Evolutionary conservation across 148 eudicot species (phyloP).

Genomic region (Simmondsia chinensis): DNA sequence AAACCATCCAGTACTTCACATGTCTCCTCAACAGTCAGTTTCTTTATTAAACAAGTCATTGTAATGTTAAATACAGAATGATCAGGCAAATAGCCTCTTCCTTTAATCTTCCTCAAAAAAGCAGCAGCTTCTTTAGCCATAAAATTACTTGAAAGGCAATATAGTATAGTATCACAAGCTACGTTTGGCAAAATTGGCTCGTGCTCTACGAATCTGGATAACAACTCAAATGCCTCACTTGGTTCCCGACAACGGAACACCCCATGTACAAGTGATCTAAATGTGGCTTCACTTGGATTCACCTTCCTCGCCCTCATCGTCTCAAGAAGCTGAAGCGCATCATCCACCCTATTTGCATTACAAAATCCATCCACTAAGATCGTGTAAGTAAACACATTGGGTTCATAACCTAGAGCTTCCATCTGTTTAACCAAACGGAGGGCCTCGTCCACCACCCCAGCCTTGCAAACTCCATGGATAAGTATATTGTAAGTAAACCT

Average conservation of each 20-base stretch:
- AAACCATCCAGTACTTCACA: constrained; percentile 53
- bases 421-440: constrained; percentile 77
- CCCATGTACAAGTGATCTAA: constrained; percentile 84
- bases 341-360: constrained; percentile 67
- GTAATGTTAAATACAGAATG: constrained; percentile 46
- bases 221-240: constrained; percentile 40
- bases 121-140: constrained; percentile 49
- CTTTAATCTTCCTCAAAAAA: constrained; percentile 34
- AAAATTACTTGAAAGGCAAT: constrained; percentile 44
- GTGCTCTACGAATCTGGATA: constrained; percentile 46
- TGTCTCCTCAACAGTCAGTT: constrained; percentile 45
- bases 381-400: constrained; percentile 86
- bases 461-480: constrained; percentile 94
- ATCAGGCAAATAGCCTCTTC: constrained; percentile 67
- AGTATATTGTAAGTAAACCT: constrained; percentile 87
- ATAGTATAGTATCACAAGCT: constrained; percentile 52
- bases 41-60: constrained; percentile 68
- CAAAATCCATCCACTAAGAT: constrained; percentile 84
- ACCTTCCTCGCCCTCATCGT: constrained; percentile 60
- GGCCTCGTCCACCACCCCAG: constrained; percentile 87
- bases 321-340: constrained; percentile 60
- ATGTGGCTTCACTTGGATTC: constrained; percentile 80
- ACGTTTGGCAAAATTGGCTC: constrained; percentile 45
- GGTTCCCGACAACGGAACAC: constrained; percentile 56
- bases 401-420: constrained; percentile 49